Conservation (phyloP, 768 basidiomycete genomes). For the Calocera cornea region DNA sequence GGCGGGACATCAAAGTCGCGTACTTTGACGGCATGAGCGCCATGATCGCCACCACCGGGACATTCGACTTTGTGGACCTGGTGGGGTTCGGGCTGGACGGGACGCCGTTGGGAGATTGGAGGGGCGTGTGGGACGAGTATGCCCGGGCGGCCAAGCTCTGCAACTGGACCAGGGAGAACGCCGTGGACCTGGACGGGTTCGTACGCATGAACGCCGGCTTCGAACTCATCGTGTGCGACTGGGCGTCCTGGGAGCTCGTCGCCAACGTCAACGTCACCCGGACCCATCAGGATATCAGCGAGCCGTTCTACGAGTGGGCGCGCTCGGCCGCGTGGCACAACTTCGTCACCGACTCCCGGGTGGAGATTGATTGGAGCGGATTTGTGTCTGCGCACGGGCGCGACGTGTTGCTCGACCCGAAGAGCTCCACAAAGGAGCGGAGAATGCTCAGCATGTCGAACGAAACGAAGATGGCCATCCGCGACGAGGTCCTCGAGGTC, state of each 20-base stretch:
- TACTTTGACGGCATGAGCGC: slow-evolving; percentile 18
- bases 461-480: background rate
- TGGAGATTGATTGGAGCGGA: background rate
- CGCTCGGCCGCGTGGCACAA: background rate
- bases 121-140: slow-evolving; percentile 18
- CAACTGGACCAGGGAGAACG: slow-evolving; percentile 14
- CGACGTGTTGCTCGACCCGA: background rate
- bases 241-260: slow-evolving; percentile 15
- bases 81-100: slow-evolving; percentile 16
- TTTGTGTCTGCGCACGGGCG: background rate
- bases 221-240: slow-evolving; percentile 22
- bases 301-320: background rate
- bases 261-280: slow-evolving; percentile 19
- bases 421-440: background rate
- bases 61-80: slow-evolving; percentile 20
- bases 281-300: background rate
- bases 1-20: slow-evolving; percentile 13
- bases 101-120: background rate
- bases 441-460: background rate
- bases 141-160: slow-evolving; percentile 16
- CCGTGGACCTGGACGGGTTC: slow-evolving; percentile 17
- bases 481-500: background rate
- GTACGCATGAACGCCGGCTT: slow-evolving; percentile 23
- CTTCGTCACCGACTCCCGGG: background rate
- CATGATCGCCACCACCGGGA: slow-evolving; percentile 14